Evolutionary conservation across 805 yeast species (phyloP), one percentile per base, ranked within the genome.

Genomic region (Blastobotrys terrestris): DNA sequence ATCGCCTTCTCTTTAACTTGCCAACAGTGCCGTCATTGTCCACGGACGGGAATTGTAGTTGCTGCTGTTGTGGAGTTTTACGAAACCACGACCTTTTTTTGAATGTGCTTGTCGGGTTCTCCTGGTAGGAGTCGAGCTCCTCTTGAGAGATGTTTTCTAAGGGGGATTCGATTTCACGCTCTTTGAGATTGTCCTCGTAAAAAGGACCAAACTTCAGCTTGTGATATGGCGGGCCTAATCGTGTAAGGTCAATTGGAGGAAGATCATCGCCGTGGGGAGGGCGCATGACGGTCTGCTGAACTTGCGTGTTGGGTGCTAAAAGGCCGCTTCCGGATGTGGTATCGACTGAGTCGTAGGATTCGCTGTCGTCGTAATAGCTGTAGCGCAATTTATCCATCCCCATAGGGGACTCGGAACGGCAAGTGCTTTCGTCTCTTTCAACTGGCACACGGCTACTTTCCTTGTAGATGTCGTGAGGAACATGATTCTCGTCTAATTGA

Each of bases 11-110:
- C 11, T 26, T 26, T 5, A 26, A 11, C 11, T 26, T 26, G 5
- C 35, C 35, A 26, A 26, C 35, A 26, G 35, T 26, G 35, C 21
- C 47, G 8, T 44, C 47, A 44, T 44, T 44, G 3, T 44, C 42
- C 31, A 39, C 45, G 49, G 31, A 41, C 50, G 19, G 57, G 54
- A 46, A 48, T 52, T 39, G 57, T 46, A 42, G 57, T 46, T 22
- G 47, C 39, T 50, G 53, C 46, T 11, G 53, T 41, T 19, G 53
- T 46, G 47, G 53, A 46, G 40, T 40, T 18, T 22, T 44, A 19
- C 22, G 20, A 31, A 44, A 44, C 46, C 46, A 44, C 19, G 46
- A 44, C 16, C 19, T 14, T 26, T 44, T 44, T 26, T 15, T 44
- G 46, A 44, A n/a, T 2, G 46, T 44, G 18, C n/a, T 26, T 3